Percentiles rank a stretch among this genome's conserved stretches.
Evolutionary conservation across 441 rosid genomes (phyloP).

Genomic region (Brassica balearica): DNA sequence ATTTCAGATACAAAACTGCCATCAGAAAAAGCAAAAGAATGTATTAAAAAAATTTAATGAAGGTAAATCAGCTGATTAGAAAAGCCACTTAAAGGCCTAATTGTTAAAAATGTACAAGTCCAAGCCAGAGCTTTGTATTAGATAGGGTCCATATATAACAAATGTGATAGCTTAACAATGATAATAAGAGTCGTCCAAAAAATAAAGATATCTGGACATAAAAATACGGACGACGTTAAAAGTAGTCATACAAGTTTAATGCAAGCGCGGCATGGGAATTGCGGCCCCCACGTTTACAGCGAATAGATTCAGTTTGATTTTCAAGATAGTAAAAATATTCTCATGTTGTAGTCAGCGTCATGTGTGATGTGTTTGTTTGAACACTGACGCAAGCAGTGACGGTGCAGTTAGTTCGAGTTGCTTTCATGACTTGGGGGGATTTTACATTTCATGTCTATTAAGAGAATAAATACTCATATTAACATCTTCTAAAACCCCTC

Average conservation of each 20-base stretch:
- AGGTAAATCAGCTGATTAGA: too few relatives aligned
- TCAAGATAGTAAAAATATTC: neutral
- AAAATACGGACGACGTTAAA: too few relatives aligned
- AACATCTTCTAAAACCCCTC: neutral
- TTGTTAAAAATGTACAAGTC: too few relatives aligned
- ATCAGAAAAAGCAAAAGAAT: too few relatives aligned
- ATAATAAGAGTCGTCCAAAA: too few relatives aligned
- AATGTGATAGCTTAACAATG: too few relatives aligned
- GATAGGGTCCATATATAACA: too few relatives aligned
- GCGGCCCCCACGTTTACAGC: slow-evolving; percentile 15
- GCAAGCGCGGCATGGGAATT: neutral
- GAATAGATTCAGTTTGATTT: neutral
- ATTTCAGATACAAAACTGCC: too few relatives aligned
- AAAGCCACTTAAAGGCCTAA: too few relatives aligned
- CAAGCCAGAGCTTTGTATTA: too few relatives aligned
- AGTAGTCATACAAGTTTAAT: neutral
- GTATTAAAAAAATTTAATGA: too few relatives aligned
- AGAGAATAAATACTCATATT: neutral
- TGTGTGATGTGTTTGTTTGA: neutral
- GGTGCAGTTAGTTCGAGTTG: slow-evolving; percentile 1
- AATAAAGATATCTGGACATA: too few relatives aligned
- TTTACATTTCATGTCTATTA: neutral
- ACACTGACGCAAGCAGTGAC: slow-evolving; percentile 12
- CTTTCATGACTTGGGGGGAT: neutral
- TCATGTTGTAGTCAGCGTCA: neutral